A percentile compares a stretch with the other conserved stretches of the same genome.
phyloP scores from a whole-genome alignment of 2,329 filamentous ascomycete genomes.

The Corynespora cassiicola region DNA sequence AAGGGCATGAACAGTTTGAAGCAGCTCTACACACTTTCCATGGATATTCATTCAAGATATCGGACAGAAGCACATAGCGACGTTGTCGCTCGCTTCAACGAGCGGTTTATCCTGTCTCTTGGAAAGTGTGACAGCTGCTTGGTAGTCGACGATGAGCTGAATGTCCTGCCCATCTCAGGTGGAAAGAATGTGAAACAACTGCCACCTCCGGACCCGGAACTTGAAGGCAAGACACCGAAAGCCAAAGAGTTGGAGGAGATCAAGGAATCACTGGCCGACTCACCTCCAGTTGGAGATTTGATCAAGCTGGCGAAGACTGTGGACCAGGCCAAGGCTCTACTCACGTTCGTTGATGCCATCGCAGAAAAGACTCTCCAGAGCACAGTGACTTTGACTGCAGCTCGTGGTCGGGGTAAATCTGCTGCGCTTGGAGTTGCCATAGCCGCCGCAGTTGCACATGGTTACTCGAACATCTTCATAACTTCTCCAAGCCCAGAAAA shows the following conservation, averaged over 20 bases:
- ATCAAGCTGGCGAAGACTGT: constrained; percentile 86
- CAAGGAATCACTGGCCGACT: constrained; percentile 86
- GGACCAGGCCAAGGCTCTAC: constrained; percentile 94
- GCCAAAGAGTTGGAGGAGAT: constrained; percentile 80
- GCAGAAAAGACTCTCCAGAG: constrained; percentile 93
- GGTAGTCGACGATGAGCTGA: constrained; percentile 96
- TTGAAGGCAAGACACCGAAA: constrained; percentile 73
- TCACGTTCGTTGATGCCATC: constrained; percentile 96
- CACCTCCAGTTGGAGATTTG: constrained; percentile 83
- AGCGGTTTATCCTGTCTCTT: constrained; percentile 92
- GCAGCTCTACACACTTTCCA: constrained; percentile 93
- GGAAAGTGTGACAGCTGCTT: constrained; percentile 95
- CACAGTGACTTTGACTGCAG: constrained; percentile 92
- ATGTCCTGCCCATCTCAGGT: constrained; percentile 95
- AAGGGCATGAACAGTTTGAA: constrained; percentile 98
- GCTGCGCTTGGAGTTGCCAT: constrained; percentile 94
- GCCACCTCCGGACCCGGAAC: constrained; percentile 75
- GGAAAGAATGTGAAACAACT: constrained; percentile 87
- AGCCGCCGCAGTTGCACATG: constrained; percentile 90
- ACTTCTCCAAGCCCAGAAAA: constrained; percentile 98
- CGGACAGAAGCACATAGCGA: constrained; percentile 95
- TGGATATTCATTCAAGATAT: constrained; percentile 98
- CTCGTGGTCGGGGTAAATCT: constrained; percentile 94
- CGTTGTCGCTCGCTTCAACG: constrained; percentile 95
- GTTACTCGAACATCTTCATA: constrained; percentile 99